Evolutionary conservation across 768 basidiomycete genomes (phyloP).

Genomic region (Suillus hirtellus): DNA sequence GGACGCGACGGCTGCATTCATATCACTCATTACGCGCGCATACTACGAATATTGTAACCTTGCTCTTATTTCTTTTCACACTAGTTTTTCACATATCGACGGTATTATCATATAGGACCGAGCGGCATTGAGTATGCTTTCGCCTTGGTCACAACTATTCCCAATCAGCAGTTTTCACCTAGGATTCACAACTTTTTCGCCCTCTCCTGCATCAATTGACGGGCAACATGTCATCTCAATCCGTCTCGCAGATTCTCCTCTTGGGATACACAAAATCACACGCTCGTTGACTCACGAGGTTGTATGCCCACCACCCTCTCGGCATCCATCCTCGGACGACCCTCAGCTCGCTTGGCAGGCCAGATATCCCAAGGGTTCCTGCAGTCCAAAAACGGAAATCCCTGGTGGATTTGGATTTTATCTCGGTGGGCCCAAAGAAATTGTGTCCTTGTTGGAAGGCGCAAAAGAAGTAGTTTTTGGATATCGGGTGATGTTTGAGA

Average conservation of each 20-base stretch:
- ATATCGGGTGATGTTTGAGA: conserved; percentile 66
- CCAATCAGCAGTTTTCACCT: conserved; percentile 13
- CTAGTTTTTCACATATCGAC: not conserved
- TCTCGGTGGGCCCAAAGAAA: conserved; percentile 51
- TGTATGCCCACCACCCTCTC: conserved; percentile 25
- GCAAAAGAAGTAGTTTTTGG: conserved; percentile 60
- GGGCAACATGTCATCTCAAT: conserved; percentile 25
- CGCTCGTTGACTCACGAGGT: conserved; percentile 36
- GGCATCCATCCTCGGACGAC: conserved; percentile 15
- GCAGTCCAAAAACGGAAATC: conserved; percentile 51
- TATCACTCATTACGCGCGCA: not conserved
- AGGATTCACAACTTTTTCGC: conserved; percentile 42
- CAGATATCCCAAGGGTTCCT: conserved; percentile 58
- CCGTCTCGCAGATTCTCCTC: conserved; percentile 40
- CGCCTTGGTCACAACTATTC: conserved; percentile 6
- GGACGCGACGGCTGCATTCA: not conserved
- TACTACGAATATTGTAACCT: not conserved
- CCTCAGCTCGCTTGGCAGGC: conserved; percentile 56
- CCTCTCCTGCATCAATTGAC: conserved; percentile 19
- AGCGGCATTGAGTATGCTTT: not conserved
- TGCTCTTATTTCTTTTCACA: not conserved
- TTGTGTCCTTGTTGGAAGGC: conserved; percentile 36
- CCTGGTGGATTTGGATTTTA: conserved; percentile 76
- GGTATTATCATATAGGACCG: not conserved
- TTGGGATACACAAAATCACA: conserved; percentile 52